Conservation (phyloP, 441 rosid species). For the Lagerstroemia fauriei region DNA sequence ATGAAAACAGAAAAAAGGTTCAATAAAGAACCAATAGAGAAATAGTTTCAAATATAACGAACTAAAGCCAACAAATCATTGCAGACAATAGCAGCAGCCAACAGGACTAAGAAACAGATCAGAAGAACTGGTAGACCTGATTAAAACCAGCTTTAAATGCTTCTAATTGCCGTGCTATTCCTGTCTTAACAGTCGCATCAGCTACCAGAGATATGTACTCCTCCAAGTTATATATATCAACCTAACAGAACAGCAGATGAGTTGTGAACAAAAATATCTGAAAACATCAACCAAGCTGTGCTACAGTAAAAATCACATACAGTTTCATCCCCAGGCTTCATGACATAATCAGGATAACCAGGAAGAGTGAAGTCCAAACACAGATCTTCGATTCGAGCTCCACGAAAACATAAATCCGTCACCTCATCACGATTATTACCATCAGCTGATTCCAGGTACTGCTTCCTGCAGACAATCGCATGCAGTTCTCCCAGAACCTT, state of each 20-base stretch:
- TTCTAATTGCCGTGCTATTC: slow-evolving; percentile 77
- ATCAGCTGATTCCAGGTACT: slow-evolving; percentile 56
- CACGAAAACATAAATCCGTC: slow-evolving; percentile 59
- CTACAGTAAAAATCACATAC: slow-evolving; percentile 40
- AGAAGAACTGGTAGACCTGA: slow-evolving; percentile 58
- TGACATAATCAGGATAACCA: slow-evolving; percentile 83
- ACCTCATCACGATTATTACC: slow-evolving; percentile 40
- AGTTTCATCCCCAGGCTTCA: slow-evolving; percentile 78
- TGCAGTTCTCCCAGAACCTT: slow-evolving; percentile 81
- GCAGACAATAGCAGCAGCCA: background rate
- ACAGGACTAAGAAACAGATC: slow-evolving; percentile 1
- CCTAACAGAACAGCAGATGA: slow-evolving; percentile 46
- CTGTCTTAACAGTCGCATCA: slow-evolving; percentile 86
- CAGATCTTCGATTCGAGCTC: slow-evolving; percentile 74
- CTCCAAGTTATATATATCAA: slow-evolving; percentile 74
- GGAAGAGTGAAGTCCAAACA: slow-evolving; percentile 93
- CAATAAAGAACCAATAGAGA: background rate
- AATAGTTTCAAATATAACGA: background rate
- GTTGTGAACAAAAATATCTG: background rate
- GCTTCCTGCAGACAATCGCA: slow-evolving; percentile 77
- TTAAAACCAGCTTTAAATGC: slow-evolving; percentile 95
- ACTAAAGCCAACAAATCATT: background rate
- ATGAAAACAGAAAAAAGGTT: too few relatives aligned
- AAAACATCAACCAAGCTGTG: slow-evolving; percentile 9
- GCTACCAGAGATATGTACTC: slow-evolving; percentile 81